Evolutionary conservation across 306 rosid genomes (phyloP).

Genomic region (Pterocarpus macrocarpus): DNA sequence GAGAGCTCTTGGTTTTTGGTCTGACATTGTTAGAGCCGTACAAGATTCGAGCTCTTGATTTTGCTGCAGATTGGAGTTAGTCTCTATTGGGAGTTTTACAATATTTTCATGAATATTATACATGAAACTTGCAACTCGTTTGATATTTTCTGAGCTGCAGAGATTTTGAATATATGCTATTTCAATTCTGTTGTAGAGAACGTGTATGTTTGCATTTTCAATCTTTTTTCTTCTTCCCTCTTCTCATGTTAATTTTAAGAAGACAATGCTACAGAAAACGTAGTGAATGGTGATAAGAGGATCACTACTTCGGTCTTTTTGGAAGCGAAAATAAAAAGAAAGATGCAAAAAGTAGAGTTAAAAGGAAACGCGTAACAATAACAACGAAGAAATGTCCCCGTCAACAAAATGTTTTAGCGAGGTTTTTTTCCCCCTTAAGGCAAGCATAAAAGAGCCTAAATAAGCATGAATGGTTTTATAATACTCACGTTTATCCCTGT

Average conservation of each 20-base stretch:
- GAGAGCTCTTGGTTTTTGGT: constrained; percentile 28
- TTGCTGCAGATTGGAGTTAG: constrained; percentile 22
- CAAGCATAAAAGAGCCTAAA: neutral
- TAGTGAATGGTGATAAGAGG: neutral
- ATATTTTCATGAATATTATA: constrained; percentile 14
- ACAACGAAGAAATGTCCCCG: constrained; percentile 36
- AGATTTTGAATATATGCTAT: neutral
- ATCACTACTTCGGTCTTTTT: neutral
- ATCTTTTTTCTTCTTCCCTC: neutral
- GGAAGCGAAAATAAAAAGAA: constrained; percentile 20
- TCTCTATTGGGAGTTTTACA: constrained; percentile 19
- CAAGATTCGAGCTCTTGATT: constrained; percentile 48
- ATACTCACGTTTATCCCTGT: neutral
- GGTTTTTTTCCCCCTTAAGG: neutral
- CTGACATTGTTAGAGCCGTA: constrained; percentile 43
- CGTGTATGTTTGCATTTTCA: neutral
- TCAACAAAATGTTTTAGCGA: neutral
- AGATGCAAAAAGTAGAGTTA: constrained; percentile 10
- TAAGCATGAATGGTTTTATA: constrained; percentile 10
- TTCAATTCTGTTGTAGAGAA: neutral
- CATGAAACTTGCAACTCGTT: constrained; percentile 7
- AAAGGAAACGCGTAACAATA: constrained; percentile 32
- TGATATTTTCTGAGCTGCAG: neutral
- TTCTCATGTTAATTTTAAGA: constrained; percentile 11
- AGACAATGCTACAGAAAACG: neutral